Evolutionary conservation across 495 filamentous ascomycete species (phyloP).

Genomic region (Tuber microsphaerosporum): DNA sequence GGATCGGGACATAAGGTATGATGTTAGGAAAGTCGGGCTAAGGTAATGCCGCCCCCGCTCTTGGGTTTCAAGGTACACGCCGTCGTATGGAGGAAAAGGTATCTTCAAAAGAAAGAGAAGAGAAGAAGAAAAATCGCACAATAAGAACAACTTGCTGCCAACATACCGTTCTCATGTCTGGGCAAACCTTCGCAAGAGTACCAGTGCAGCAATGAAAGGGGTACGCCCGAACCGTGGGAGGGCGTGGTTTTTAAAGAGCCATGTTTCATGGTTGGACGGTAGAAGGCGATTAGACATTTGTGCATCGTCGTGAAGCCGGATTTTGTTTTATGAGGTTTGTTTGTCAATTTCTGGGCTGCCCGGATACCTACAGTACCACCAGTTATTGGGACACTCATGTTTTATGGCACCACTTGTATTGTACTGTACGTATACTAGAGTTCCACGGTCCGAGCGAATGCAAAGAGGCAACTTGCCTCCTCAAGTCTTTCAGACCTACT

Average conservation of each 20-base stretch:
- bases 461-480: not conserved
- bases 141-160: not conserved
- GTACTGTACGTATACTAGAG: not conserved
- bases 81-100: not conserved
- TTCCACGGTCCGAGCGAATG: not conserved
- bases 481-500: not conserved
- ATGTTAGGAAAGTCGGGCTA: not conserved
- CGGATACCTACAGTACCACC: not conserved
- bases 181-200: not conserved
- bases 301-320: not conserved
- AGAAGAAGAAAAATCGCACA: not conserved
- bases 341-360: not conserved
- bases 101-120: not conserved
- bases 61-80: not conserved
- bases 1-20: not conserved
- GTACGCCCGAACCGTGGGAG: too few species aligned
- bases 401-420: not conserved
- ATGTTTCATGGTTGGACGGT: not conserved
- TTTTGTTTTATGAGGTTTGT: not conserved
- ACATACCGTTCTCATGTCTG: not conserved
- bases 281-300: not conserved
- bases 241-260: not conserved
- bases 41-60: not conserved
- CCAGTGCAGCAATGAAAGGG: not conserved
- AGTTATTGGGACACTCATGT: not conserved